phyloP scores from a whole-genome alignment of 495 filamentous ascomycete genomes.

The Neurospora sp. region DNA sequence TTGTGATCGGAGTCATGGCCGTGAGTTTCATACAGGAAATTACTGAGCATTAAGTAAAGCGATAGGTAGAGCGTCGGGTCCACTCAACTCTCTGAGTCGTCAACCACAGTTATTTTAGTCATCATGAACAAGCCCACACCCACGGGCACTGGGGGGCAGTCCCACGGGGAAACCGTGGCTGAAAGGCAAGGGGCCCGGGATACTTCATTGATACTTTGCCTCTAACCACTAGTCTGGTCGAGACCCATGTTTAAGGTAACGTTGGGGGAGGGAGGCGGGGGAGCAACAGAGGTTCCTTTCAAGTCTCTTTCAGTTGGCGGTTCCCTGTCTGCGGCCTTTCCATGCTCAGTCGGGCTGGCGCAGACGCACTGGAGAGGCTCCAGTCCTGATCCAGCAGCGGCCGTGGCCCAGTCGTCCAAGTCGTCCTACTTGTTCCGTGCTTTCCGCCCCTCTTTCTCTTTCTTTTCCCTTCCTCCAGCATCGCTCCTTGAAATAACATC shows the following conservation, averaged over 20 bases:
- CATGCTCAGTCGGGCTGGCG: neutral
- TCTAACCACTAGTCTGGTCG: neutral
- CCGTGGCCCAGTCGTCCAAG: slow-evolving; percentile 5
- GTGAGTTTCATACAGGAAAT: neutral
- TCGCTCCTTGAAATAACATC: slow-evolving; percentile 10
- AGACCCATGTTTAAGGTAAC: neutral
- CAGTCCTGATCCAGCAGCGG: neutral
- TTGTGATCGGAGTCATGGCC: neutral
- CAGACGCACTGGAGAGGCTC: neutral
- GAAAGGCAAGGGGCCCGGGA: neutral
- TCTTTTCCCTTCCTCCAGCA: slow-evolving; percentile 12
- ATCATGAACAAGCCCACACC: neutral
- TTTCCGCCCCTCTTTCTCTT: slow-evolving; percentile 17
- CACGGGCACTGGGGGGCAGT: neutral
- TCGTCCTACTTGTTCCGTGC: slow-evolving; percentile 18
- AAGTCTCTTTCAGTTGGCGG: neutral
- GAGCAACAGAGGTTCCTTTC: neutral
- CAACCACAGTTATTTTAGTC: neutral
- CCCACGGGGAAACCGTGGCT: neutral
- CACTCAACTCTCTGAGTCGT: neutral
- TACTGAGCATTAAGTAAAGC: neutral
- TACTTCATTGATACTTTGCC: neutral
- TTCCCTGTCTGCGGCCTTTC: neutral
- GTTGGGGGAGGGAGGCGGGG: neutral
- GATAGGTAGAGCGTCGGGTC: neutral